phyloP scores from a whole-genome alignment of 345 rosid species.

The Moricandia arvensis region DNA sequence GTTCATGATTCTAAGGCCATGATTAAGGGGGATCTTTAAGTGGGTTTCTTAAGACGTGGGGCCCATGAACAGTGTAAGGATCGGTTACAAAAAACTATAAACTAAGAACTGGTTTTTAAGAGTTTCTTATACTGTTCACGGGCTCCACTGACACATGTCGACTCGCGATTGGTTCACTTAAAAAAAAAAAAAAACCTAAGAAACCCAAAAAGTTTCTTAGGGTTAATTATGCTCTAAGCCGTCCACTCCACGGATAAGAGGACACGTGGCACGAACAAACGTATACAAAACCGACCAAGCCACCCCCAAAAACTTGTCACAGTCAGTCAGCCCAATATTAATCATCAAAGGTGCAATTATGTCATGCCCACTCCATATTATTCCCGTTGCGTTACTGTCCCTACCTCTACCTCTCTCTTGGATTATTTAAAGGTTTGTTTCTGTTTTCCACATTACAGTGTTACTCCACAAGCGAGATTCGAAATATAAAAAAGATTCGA shows the following conservation, averaged over 20 bases:
- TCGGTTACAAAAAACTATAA: too few relatives aligned
- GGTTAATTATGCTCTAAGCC: too few relatives aligned
- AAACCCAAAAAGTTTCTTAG: too few relatives aligned
- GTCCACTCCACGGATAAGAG: constrained; percentile 28
- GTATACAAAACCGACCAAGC: constrained; percentile 38
- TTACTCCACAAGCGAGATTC: neutral
- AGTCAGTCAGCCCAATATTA: constrained; percentile 22
- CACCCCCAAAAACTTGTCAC: constrained; percentile 39
- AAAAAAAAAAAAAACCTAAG: too few relatives aligned
- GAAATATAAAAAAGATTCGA: neutral
- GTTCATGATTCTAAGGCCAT: constrained; percentile 7
- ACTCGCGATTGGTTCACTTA: too few relatives aligned
- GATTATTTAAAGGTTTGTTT: constrained; percentile 8
- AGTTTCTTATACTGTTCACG: too few relatives aligned
- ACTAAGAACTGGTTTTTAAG: too few relatives aligned
- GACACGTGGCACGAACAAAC: constrained; percentile 24
- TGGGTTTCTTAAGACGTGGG: too few relatives aligned
- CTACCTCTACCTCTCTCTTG: constrained; percentile 27
- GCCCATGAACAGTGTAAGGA: too few relatives aligned
- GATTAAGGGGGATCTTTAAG: too few relatives aligned
- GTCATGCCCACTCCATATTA: constrained; percentile 31
- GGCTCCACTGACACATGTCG: too few relatives aligned
- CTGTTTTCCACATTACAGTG: neutral
- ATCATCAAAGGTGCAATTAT: constrained; percentile 20
- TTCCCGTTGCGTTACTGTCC: constrained; percentile 36